Evolutionary conservation across 1,284 basidiomycete species (phyloP), one percentile per base, ranked within the genome.

Genomic region (Ustilago lituana): DNA sequence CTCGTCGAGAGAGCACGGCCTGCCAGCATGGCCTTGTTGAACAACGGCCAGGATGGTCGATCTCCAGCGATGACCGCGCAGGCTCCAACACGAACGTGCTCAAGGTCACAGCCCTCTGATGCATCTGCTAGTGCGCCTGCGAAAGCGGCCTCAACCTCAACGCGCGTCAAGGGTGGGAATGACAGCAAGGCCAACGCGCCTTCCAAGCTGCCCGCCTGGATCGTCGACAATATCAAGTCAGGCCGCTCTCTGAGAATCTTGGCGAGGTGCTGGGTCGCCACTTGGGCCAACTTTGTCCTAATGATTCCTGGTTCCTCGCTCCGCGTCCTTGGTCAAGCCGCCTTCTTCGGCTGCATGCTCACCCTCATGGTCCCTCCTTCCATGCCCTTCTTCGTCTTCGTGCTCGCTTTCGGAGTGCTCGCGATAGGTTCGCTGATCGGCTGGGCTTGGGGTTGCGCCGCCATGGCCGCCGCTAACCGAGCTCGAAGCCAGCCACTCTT

Each of bases 391-490:
- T 64, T 63, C 12, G 46, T 78, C 52, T 63, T 65, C 77, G 77
- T 79, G 20, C 22, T 87, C 83, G 84, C 83, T 8, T 83, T 86
- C 6, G 60, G 84, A 4, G 87, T 86, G 1, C 73, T 90, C 19
- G 76, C 87, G 2, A 19, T 87, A 56, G 90, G 91, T 0, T 85
- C 90, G 82, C 82, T 86, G 1, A 46, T 90, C 5, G 91, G 91
- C 8, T 92, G 91, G 91, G 91, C 87, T 0, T 87, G 89, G 84
- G 89, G 89, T 5, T 85, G 84, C 32, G 90, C 89, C 1, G 88
- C 87, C 0, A 91, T 91, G 89, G 88, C 87, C 3, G 86, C 89
- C 1, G 87, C 86, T 0, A 76, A 88, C 1, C 82, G 85, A n/a
- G 88, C 86, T 0, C 84, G 90, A 32, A 84, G 85, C 73, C 84